Evolutionary conservation across 164 flowering plant species (phyloP).

Genomic region (Vitis amurensis): DNA sequence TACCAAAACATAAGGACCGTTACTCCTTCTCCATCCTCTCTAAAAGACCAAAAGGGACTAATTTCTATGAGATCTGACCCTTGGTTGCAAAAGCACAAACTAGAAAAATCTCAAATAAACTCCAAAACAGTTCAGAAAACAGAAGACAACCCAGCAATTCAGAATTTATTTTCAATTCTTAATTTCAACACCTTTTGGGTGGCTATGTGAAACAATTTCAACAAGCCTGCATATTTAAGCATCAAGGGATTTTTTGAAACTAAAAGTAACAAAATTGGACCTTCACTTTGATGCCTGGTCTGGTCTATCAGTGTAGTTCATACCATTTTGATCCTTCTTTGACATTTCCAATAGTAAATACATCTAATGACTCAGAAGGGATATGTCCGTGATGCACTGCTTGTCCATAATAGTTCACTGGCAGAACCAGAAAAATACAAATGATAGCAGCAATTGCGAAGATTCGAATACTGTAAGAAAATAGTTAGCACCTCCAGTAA

Average conservation of each 20-base stretch:
- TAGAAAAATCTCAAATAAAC: not conserved
- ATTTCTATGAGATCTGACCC: not conserved
- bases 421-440: conserved; percentile 77
- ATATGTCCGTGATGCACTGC: conserved; percentile 63
- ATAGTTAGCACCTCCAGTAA: not conserved
- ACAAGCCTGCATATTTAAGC: conserved; percentile 1
- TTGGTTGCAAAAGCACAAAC: conserved; percentile 1
- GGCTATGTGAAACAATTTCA: too few relatives aligned
- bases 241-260: not conserved
- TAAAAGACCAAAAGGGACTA: not conserved
- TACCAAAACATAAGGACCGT: not conserved
- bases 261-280: not conserved
- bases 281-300: too few relatives aligned
- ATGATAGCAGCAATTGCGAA: conserved; percentile 76
- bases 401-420: conserved; percentile 85
- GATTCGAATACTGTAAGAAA: conserved; percentile 62
- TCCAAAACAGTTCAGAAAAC: not conserved
- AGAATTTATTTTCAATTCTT: not conserved
- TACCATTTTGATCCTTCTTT: conserved; percentile 81
- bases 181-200: too few relatives aligned
- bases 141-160: not conserved
- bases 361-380: conserved; percentile 70
- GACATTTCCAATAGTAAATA: conserved; percentile 83
- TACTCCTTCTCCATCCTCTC: not conserved
- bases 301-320: not conserved